These are phyloP conservation scores for Peronospora belbahrii DNA, from an alignment of 352 stramenopile genomes.

Conservation along the genomic window DNA sequence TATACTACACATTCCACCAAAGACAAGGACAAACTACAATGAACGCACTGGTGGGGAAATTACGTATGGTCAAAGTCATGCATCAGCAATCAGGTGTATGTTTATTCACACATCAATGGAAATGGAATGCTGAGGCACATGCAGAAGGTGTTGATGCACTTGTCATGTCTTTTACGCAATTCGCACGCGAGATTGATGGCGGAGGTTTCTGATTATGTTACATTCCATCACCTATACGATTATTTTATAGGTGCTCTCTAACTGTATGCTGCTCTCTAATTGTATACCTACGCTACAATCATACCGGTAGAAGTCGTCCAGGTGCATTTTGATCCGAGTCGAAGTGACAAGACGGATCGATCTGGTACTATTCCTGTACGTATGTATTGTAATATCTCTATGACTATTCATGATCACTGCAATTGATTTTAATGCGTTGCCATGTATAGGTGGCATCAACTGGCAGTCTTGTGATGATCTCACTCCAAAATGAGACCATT, in stretches of 20 bases:
- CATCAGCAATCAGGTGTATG: constrained; percentile 59
- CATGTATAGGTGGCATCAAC: constrained; percentile 26
- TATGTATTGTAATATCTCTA: background rate
- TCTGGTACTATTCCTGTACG: constrained; percentile 19
- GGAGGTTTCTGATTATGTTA: no score
- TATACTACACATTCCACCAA: no score
- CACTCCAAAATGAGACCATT: constrained; percentile 44
- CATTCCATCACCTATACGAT: background rate
- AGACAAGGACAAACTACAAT: no score
- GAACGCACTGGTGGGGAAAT: constrained; percentile 34
- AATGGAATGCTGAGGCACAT: constrained; percentile 70
- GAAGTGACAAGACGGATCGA: constrained; percentile 24
- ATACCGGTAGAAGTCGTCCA: constrained; percentile 49
- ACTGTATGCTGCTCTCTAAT: constrained; percentile 11
- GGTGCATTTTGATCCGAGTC: constrained; percentile 51
- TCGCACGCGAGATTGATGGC: constrained; percentile 79
- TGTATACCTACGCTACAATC: background rate
- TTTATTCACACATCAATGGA: constrained; percentile 74
- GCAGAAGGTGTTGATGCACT: constrained; percentile 66
- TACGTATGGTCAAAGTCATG: constrained; percentile 72
- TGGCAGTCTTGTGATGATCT: constrained; percentile 65
- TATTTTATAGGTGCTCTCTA: constrained; percentile 15
- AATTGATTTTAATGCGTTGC: background rate
- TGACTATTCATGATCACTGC: background rate
- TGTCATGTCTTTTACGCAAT: constrained; percentile 78